Base-by-base conservation (phyloP, 306 rosid genomes). In the Castanea sativa region DNA sequence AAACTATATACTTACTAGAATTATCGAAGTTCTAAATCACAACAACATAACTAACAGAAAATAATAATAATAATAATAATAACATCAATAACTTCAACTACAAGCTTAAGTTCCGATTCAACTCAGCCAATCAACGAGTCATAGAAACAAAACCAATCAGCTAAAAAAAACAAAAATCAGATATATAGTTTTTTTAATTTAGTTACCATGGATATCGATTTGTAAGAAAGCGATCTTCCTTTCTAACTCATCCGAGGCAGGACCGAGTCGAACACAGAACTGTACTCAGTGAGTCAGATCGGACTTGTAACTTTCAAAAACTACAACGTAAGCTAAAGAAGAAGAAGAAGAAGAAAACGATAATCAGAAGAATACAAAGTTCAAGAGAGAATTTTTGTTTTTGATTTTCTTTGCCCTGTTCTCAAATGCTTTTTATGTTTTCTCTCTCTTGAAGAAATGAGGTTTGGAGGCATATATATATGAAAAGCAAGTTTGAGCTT, bases 161-260 rank as follows among this genome's bases (percentile, higher is more conserved):
- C 43, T 20, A 61, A 71, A 70, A 7, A 59, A 15, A 68, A 32
- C 58, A 30, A 33, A 67, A 3, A 79, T 41, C 74, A 49, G 60
- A 71, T 21, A 51, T 8, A 76, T 41, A 30, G 33, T 63, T 35
- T 23, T 60, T 25, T 52, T 38, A 45, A 45, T 68, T 33, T 69
- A 71, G 41, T 87, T 93, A 96, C 99, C 99, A 96, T 96, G 91
- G 87, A 86, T 92, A 90, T 88, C 86, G 86, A 78, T 80, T 81
- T 86, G 45, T 18, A 32, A 19, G 10, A 78, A 82, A 23, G 87
- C 85, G 94, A 91, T 89, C 91, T 78, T 83, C 83, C 30, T 82
- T 59, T 76, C 90, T 89, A 93, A 83, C 92, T 91, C 99, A 96
- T 96, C 98, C 98, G 87, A 92, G 86, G 78, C 74, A 69, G 73